Conservation (phyloP, 495 filamentous ascomycete species). For the Corynascus novoguineensis region DNA sequence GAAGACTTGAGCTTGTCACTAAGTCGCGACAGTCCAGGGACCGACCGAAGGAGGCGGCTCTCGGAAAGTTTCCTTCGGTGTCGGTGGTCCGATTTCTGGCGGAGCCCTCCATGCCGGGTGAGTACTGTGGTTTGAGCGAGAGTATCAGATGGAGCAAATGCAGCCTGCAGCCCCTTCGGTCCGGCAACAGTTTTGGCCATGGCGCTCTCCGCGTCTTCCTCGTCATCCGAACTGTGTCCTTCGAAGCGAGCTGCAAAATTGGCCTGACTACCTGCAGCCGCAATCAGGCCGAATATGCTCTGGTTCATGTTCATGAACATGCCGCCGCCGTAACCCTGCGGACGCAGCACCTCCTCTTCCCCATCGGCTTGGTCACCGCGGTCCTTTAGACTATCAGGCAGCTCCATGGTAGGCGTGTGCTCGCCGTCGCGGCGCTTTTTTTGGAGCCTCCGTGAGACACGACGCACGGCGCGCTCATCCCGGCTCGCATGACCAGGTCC, state of each 20-base stretch:
- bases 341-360: slow-evolving; percentile 68
- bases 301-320: slow-evolving; percentile 79
- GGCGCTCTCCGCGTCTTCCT: slow-evolving; percentile 32
- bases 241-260: slow-evolving; percentile 80
- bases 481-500: slow-evolving; percentile 14
- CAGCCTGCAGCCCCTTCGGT: slow-evolving; percentile 11
- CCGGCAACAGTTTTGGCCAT: slow-evolving; percentile 32
- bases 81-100: slow-evolving; percentile 29
- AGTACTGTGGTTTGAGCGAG: slow-evolving; percentile 37
- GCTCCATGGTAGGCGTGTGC: slow-evolving; percentile 58
- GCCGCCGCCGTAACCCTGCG: slow-evolving; percentile 46
- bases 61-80: slow-evolving; percentile 58
- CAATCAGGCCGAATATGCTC: slow-evolving; percentile 89
- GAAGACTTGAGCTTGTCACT: slow-evolving; percentile 34
- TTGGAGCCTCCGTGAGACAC: slow-evolving; percentile 49
- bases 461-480: slow-evolving; percentile 27
- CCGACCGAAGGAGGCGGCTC: slow-evolving; percentile 53
- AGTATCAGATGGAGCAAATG: not conserved
- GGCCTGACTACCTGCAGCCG: slow-evolving; percentile 75
- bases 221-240: slow-evolving; percentile 72
- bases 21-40: slow-evolving; percentile 46
- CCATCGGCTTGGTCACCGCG: slow-evolving; percentile 54
- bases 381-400: slow-evolving; percentile 73
- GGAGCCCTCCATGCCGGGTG: slow-evolving; percentile 16
- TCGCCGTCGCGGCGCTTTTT: slow-evolving; percentile 49